phyloP scores from a whole-genome alignment of 2,329 filamentous ascomycete species.

The Herpotrichia juniperi region DNA sequence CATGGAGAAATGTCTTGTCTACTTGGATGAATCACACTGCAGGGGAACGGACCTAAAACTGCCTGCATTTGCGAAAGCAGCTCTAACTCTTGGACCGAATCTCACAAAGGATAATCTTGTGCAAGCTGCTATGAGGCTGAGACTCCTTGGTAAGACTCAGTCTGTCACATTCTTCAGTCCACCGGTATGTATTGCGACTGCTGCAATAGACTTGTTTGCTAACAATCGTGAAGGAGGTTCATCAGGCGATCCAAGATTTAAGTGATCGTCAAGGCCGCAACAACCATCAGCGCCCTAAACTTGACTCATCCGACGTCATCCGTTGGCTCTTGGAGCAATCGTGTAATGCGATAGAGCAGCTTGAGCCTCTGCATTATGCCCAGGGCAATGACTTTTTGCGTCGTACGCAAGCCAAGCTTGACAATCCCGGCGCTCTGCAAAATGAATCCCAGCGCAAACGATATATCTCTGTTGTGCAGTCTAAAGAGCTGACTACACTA shows the following conservation, averaged over 20 bases:
- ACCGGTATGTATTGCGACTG: too few relatives aligned
- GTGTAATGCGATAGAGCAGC: slow-evolving; percentile 63
- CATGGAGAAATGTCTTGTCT: slow-evolving; percentile 61
- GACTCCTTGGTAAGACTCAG: slow-evolving; percentile 64
- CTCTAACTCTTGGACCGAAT: slow-evolving; percentile 62
- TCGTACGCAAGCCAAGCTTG: slow-evolving; percentile 56
- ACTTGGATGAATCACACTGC: slow-evolving; percentile 67
- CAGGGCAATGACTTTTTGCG: slow-evolving; percentile 68
- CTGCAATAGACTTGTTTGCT: too few relatives aligned
- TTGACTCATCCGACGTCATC: slow-evolving; percentile 61
- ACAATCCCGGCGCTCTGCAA: slow-evolving; percentile 51
- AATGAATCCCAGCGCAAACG: slow-evolving; percentile 39
- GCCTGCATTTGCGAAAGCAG: slow-evolving; percentile 54
- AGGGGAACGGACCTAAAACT: slow-evolving; percentile 66
- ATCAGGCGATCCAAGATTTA: slow-evolving; percentile 62
- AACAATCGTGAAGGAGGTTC: too few relatives aligned
- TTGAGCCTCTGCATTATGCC: slow-evolving; percentile 63
- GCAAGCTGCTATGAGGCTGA: slow-evolving; percentile 71
- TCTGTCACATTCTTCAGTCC: slow-evolving; percentile 61
- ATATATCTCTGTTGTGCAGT: slow-evolving; percentile 55
- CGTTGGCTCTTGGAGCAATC: slow-evolving; percentile 70
- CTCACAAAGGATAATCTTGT: slow-evolving; percentile 67
- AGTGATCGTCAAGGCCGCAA: slow-evolving; percentile 22
- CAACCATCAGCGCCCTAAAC: slow-evolving; percentile 25
- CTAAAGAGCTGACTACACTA: slow-evolving; percentile 63